Evolutionary conservation across 2,329 filamentous ascomycete genomes (phyloP).

Genomic region (Xylariaceae sp.): DNA sequence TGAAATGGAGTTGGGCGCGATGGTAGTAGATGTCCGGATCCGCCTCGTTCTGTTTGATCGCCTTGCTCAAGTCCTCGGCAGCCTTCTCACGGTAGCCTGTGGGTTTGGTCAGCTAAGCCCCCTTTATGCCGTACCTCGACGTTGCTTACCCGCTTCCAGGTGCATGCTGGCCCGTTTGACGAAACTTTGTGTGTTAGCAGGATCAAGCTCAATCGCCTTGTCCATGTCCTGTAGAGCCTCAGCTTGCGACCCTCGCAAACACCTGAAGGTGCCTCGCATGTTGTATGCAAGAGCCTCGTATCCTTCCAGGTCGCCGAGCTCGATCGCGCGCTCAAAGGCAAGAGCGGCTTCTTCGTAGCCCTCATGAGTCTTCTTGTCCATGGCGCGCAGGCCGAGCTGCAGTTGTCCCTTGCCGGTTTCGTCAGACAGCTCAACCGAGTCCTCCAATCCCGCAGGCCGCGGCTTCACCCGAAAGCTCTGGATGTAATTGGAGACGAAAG

Average conservation of each 20-base stretch:
- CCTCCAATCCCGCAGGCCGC: slow-evolving; percentile 74
- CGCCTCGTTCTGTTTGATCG: slow-evolving; percentile 73
- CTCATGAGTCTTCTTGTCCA: slow-evolving; percentile 81
- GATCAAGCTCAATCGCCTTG: slow-evolving; percentile 87
- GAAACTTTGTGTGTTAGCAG: slow-evolving; percentile 86
- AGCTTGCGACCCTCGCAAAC: slow-evolving; percentile 80
- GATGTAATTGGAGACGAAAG: slow-evolving; percentile 96
- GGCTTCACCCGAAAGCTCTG: slow-evolving; percentile 90
- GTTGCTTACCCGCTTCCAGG: slow-evolving; percentile 69
- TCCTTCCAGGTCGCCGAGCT: slow-evolving; percentile 70
- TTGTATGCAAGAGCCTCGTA: slow-evolving; percentile 91
- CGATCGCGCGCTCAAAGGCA: slow-evolving; percentile 81
- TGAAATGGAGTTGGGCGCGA: slow-evolving; percentile 96
- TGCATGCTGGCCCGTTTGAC: slow-evolving; percentile 99
- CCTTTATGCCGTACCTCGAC: neutral
- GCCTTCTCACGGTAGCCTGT: slow-evolving; percentile 77
- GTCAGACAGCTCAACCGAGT: slow-evolving; percentile 67
- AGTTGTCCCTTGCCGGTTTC: slow-evolving; percentile 79
- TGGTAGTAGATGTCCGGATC: slow-evolving; percentile 99
- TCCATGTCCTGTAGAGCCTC: slow-evolving; percentile 78
- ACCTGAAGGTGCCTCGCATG: slow-evolving; percentile 92
- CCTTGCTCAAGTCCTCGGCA: slow-evolving; percentile 78
- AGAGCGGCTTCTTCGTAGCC: slow-evolving; percentile 83
- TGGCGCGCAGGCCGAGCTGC: slow-evolving; percentile 70
- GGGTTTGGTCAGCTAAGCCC: neutral